phyloP scores from a whole-genome alignment of 768 basidiomycete species.

The Lepiota subincarnata region DNA sequence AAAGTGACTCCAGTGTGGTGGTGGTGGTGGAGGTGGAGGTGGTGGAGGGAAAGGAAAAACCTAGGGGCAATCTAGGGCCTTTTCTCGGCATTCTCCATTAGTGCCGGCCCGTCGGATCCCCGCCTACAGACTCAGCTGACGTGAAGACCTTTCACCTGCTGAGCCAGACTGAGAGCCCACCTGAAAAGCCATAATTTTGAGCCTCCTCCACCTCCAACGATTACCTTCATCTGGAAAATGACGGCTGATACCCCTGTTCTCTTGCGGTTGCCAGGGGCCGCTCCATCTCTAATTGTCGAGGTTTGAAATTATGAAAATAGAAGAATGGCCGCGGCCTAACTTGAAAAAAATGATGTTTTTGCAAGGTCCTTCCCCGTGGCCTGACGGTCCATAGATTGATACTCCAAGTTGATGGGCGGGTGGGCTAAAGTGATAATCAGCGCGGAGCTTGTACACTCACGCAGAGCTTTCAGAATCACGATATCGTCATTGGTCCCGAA shows the following conservation, averaged over 20 bases:
- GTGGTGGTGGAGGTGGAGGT: no score
- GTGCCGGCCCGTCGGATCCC: neutral
- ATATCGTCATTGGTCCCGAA: constrained; percentile 74
- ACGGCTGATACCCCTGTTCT: constrained; percentile 48
- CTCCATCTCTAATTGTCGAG: constrained; percentile 52
- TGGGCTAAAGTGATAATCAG: constrained; percentile 24
- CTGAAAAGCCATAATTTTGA: neutral
- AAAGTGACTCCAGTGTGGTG: neutral
- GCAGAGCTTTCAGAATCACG: constrained; percentile 51
- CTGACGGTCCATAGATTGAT: constrained; percentile 66
- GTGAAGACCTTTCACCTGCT: neutral
- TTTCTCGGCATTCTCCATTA: neutral
- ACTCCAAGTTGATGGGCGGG: constrained; percentile 62
- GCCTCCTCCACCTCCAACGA: constrained; percentile 8
- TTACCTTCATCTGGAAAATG: constrained; percentile 25
- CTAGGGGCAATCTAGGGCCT: neutral
- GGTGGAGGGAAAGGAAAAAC: neutral
- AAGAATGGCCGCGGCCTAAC: neutral
- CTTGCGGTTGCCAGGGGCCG: constrained; percentile 41
- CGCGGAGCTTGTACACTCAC: constrained; percentile 4
- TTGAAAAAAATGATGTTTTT: constrained; percentile 1
- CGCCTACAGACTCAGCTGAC: neutral
- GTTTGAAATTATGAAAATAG: constrained; percentile 25
- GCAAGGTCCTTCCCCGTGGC: constrained; percentile 61
- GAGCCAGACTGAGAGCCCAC: neutral